phyloP scores from a whole-genome alignment of 2,329 filamentous ascomycete genomes.

The Phyllosticta citribraziliensis region DNA sequence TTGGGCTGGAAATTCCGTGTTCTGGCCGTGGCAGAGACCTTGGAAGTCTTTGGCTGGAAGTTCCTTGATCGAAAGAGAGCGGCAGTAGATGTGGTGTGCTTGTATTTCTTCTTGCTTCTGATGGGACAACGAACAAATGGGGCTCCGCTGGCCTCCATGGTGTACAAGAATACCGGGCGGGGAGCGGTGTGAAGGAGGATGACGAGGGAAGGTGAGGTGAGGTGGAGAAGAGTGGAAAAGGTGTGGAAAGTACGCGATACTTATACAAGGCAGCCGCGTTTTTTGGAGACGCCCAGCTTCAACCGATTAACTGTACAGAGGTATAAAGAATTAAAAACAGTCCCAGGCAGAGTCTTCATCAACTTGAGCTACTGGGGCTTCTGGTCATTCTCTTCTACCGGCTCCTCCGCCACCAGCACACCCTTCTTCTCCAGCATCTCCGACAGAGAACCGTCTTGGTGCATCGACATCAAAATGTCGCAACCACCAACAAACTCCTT shows the following conservation, averaged over 20 bases:
- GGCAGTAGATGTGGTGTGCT: neutral
- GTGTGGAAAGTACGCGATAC: neutral
- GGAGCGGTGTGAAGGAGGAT: neutral
- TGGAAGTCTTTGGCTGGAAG: too few relatives aligned
- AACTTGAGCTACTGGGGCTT: constrained; percentile 12
- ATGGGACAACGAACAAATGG: neutral
- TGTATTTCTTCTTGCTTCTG: neutral
- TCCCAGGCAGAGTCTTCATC: neutral
- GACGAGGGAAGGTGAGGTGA: neutral
- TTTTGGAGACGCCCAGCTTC: neutral
- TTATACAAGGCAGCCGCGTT: neutral
- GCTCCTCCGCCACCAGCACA: constrained; percentile 58
- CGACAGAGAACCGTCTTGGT: constrained; percentile 86
- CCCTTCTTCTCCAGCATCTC: constrained; percentile 88
- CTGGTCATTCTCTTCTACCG: constrained; percentile 11
- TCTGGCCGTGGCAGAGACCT: too few relatives aligned
- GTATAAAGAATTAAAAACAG: constrained; percentile 4
- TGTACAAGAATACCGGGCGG: neutral
- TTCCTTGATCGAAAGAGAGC: constrained; percentile 1
- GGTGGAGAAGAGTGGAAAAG: neutral
- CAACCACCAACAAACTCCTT: constrained; percentile 97
- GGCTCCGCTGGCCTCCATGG: neutral
- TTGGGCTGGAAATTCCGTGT: too few relatives aligned
- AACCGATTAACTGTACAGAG: constrained; percentile 2
- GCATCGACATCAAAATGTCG: constrained; percentile 94